Evolutionary conservation across 306 rosid genomes (phyloP), one percentile per base, ranked within the genome.

Genomic region (Prunus fruticosa): DNA sequence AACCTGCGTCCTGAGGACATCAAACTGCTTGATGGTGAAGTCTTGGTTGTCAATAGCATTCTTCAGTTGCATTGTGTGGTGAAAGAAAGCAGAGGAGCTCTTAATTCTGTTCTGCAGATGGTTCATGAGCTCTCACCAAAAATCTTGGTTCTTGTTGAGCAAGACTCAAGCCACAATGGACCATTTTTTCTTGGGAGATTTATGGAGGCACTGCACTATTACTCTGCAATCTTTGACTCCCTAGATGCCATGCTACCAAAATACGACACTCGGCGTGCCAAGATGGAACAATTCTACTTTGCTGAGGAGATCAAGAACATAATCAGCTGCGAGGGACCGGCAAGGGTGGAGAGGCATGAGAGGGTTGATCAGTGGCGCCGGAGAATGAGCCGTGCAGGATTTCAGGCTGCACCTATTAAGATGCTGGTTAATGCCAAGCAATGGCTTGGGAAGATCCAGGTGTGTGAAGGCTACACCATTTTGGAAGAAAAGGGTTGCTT

Each of bases 241-340:
- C 71, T 89, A 19, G 96, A 94, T 78, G 89, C 86, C 16, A 89
- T 87, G 96, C 64, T 87, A 25, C 98, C 97, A 0, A 94, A 91
- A 50, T 91, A 90, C 62, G 98, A 91, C 73, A 94, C 98, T 0
- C 82, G 87, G 54, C 76, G 97, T 12, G 96, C 95, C 0, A 91
- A 91, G 53, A 87, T 91, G 45, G 98, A 94, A 32, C 98, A 91
- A n/a, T 94, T 94, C 81, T 94, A 88, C 78, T 94, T 94, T 51
- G 93, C 86, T 2, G 96, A 94, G 82, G 98, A 94, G 93, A 94
- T 90, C 65, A 90, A 91, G 87, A 94, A 94, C 82, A 94, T 91
- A 68, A 94, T 91, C 86, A 91, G 98, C 82, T 89, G 93, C 34
- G 98, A 94, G 84, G 97, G 98, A 18, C 87, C 91, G 2, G 81